These are phyloP conservation scores for Sclerotinia trifoliorum DNA, from an alignment of 2,329 filamentous ascomycete genomes.

Conservation along the genomic window DNA sequence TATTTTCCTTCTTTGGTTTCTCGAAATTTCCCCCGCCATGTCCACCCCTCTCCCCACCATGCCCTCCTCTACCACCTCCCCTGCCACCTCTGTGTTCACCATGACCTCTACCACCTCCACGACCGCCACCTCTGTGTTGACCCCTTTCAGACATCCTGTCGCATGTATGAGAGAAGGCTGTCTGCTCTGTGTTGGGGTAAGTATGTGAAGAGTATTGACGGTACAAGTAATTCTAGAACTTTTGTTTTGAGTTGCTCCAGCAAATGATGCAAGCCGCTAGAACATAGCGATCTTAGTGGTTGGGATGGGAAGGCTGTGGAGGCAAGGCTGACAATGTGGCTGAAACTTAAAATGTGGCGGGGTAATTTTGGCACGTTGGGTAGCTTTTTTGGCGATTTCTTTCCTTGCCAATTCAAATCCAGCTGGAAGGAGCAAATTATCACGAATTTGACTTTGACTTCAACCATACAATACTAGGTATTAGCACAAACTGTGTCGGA, in stretches of 20 bases:
- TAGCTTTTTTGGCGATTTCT: no score
- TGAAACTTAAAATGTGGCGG: not conserved
- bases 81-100: slow-evolving; percentile 26
- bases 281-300: not conserved
- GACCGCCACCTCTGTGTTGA: slow-evolving; percentile 28
- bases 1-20: slow-evolving; percentile 97
- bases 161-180: slow-evolving; percentile 15
- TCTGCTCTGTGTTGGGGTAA: not conserved
- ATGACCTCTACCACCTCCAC: slow-evolving; percentile 25
- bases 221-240: slow-evolving; percentile 5
- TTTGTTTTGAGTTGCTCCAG: slow-evolving; percentile 5
- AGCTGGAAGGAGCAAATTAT: not conserved
- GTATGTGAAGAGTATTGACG: not conserved
- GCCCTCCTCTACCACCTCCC: slow-evolving; percentile 35
- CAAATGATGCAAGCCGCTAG: slow-evolving; percentile 14
- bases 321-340: slow-evolving; percentile 10
- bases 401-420: not conserved
- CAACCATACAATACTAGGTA: not conserved
- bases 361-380: not conserved
- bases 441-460: no score
- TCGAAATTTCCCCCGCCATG: slow-evolving; percentile 53
- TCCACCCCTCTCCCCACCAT: slow-evolving; percentile 46
- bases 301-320: not conserved
- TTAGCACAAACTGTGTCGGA: no score
- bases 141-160: slow-evolving; percentile 28